phyloP scores from a whole-genome alignment of 2,329 filamentous ascomycete species.

The Chalaropsis thielavioides region DNA sequence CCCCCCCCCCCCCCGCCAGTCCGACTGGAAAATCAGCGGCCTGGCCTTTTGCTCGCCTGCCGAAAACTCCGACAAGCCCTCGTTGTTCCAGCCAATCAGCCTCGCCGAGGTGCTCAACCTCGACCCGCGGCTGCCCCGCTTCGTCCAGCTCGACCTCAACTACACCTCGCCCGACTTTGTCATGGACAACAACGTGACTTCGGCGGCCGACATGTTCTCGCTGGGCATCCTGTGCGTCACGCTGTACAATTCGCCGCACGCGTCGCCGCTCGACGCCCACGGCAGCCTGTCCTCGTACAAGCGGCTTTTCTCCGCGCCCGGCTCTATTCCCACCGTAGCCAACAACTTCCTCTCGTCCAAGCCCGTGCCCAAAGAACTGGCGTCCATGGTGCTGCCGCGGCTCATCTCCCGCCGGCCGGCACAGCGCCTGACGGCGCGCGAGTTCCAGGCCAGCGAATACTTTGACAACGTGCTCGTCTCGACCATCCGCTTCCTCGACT shows the following conservation, averaged over 20 bases:
- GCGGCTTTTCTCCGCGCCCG: constrained; percentile 62
- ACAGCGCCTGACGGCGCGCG: constrained; percentile 70
- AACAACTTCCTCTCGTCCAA: constrained; percentile 79
- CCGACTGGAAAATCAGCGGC: constrained; percentile 98
- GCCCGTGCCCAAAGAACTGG: constrained; percentile 65
- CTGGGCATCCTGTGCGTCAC: constrained; percentile 77
- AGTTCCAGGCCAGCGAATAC: constrained; percentile 90
- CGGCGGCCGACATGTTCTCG: constrained; percentile 84
- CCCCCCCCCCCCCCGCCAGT: constrained; percentile 34
- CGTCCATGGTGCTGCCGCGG: constrained; percentile 60
- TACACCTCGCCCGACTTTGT: constrained; percentile 92
- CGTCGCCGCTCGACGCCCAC: constrained; percentile 70
- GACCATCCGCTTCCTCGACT: constrained; percentile 87
- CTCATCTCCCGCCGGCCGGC: constrained; percentile 79
- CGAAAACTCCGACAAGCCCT: constrained; percentile 57
- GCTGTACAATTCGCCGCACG: constrained; percentile 88
- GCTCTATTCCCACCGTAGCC: constrained; percentile 58
- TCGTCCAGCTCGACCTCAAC: constrained; percentile 81
- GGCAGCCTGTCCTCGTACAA: constrained; percentile 75
- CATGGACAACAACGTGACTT: constrained; percentile 73
- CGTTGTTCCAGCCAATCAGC: constrained; percentile 64
- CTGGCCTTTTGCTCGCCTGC: constrained; percentile 75
- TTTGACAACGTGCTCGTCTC: constrained; percentile 96
- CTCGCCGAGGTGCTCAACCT: constrained; percentile 73
- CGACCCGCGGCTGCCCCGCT: constrained; percentile 66